These are phyloP conservation scores for Malus sylvestris DNA, from an alignment of 306 rosid species.

Conservation along the genomic window DNA sequence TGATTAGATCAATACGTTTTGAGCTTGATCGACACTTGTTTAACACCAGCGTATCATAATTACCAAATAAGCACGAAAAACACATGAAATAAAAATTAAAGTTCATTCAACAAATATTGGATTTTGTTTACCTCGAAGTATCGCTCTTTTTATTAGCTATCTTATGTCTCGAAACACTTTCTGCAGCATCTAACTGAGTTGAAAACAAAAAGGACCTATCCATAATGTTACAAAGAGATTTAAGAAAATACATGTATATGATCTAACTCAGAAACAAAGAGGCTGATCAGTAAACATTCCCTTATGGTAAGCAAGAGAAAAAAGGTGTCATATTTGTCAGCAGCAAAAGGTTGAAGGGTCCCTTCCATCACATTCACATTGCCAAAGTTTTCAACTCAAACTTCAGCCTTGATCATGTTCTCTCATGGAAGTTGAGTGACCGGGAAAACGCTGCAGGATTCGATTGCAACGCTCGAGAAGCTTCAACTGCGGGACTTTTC, in stretches of 20 bases:
- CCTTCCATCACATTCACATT: slow-evolving; percentile 14
- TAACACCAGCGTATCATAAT: too few species aligned
- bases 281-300: slow-evolving; percentile 21
- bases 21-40: too few species aligned
- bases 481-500: slow-evolving; percentile 30
- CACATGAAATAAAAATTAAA: slow-evolving; percentile 1
- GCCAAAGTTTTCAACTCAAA: background rate
- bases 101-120: slow-evolving; percentile 21
- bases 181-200: slow-evolving; percentile 30
- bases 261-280: slow-evolving; percentile 22
- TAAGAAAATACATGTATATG: slow-evolving; percentile 7
- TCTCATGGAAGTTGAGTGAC: slow-evolving; percentile 62
- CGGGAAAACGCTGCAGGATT: slow-evolving; percentile 82
- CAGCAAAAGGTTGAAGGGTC: slow-evolving; percentile 18
- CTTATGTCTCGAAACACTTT: slow-evolving; percentile 28
- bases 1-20: too few species aligned
- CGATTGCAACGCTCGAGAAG: slow-evolving; percentile 53
- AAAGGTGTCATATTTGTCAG: slow-evolving; percentile 15
- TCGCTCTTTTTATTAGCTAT: slow-evolving; percentile 19
- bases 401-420: slow-evolving; percentile 28
- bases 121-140: slow-evolving; percentile 23
- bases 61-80: background rate
- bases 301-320: background rate
- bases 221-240: slow-evolving; percentile 14
- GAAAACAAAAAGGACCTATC: slow-evolving; percentile 31